Base-by-base conservation (phyloP, 2,329 filamentous ascomycete species). In the Trichoderma asperellum region DNA sequence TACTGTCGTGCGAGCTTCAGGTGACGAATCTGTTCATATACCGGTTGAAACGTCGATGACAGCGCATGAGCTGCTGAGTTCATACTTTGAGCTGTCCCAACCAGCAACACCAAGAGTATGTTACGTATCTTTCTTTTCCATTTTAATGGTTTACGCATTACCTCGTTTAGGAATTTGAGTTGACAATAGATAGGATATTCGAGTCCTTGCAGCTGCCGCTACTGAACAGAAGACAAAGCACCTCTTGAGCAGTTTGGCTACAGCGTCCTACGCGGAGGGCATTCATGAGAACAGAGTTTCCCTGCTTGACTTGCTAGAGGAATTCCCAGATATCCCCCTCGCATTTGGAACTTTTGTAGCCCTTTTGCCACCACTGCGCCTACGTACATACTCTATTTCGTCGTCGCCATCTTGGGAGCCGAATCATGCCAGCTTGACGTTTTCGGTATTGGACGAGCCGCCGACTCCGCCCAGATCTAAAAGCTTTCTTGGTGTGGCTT, bases 41-140 rank as follows among this genome's bases (percentile, higher is more conserved):
- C 88, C 87, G 0, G 83, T 83, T 0, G 79, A 83, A 43, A 80
- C 80, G 1, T 85, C 87, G 0, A 82, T 91, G 11, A 85, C 88
- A 0, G 88, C 87, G 0, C 81, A 82, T 16, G 87, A 88, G 63
- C 79, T 92, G 0, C 82, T 93, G 12, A 85, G 86, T 1, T 87
- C 87, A 1, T 92, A 92, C 70, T 86, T 93, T 12, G 91, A 93
- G 77, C 83, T 93, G 1, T 85, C 84, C 5, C 89, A 90, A 72
- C 89, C 89, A 0, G 90, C 89, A 1, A 92, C 88, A 16, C 89
- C 87, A 76, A 85, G 88, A 60, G 85, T 83, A 79, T 43, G 79
- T 85, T 18, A 18, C 12, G 11, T 32, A 29, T 47, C 4, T 11
- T 27, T 57, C n/a, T 37, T n/a, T 35, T 5, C 47, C 4, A 4